Evolutionary conservation across 495 filamentous ascomycete genomes (phyloP).

Genomic region (Lindgomyces ingoldianus): DNA sequence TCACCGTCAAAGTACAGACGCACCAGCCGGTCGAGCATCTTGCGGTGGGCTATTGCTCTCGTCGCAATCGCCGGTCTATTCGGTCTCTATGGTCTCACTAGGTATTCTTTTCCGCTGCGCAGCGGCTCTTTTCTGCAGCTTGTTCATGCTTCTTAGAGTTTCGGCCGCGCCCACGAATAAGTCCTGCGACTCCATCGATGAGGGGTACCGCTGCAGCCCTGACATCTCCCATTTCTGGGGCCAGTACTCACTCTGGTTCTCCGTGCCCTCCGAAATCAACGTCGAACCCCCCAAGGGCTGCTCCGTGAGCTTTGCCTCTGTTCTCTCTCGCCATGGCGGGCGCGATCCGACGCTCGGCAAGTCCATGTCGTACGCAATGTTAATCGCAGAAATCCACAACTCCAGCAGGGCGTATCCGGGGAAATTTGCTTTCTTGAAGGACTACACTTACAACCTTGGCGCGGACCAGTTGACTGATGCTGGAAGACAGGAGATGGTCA

Average conservation of each 20-base stretch:
- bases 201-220: conserved; percentile 64
- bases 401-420: conserved; percentile 57
- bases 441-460: conserved; percentile 73
- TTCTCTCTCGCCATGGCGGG: conserved; percentile 82
- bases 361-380: conserved; percentile 38
- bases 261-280: conserved; percentile 64
- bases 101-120: conserved; percentile 12
- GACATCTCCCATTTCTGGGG: conserved; percentile 74
- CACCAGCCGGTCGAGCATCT: background rate
- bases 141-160: conserved; percentile 17
- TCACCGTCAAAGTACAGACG: conserved; percentile 14
- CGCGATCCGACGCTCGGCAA: conserved; percentile 72
- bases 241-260: conserved; percentile 82
- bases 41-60: background rate
- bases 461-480: conserved; percentile 72
- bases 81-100: conserved; percentile 16
- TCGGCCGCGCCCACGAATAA: conserved; percentile 11
- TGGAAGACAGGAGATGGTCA: conserved; percentile 71
- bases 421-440: conserved; percentile 63
- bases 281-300: conserved; percentile 61
- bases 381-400: conserved; percentile 56
- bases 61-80: conserved; percentile 4
- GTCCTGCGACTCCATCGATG: conserved; percentile 53
- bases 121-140: conserved; percentile 4
- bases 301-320: conserved; percentile 72